Evolutionary conservation across 2,329 filamentous ascomycete genomes (phyloP), one percentile per base, ranked within the genome.

Genomic region (Xylaria polymorpha): DNA sequence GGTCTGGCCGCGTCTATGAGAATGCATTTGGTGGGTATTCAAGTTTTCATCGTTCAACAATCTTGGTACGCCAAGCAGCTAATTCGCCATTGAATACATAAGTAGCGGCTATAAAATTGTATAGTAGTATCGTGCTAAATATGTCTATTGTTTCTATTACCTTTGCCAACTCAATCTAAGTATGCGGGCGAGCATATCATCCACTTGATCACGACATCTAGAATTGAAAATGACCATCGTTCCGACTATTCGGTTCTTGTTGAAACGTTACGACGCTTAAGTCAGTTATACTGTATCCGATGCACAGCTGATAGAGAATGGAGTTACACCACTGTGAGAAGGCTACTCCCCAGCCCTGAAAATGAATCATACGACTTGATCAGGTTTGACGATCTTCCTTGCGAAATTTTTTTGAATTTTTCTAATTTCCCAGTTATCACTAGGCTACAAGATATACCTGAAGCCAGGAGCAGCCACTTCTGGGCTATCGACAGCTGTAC

Each of bases 381-480:
- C 4, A 12, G 10, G 5, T 48, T 48, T 25, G 20, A 14, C 6
- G 20, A 22, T 25, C 4, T 50, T 50, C 1, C 20, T 20, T 32
- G 14, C 25, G 25, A 29, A n/a, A n/a, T n/a, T n/a, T n/a, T n/a
- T 29, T 29, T 4, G n/a, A 35, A 8, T 8, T 12, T 39, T 39
- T 22, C 14, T 10, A 57, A 18, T 57, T 57, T 37, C 2, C 7
- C 20, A 50, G 1, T 22, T 39, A 56, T 25, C 35, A 22, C 7
- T 25, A 15, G 25, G 35, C 46, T 72, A 77, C 15, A 77, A 68
- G 20, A 74, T 76, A 53, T 77, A 77, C 41, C 75, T 71, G 20
- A 77, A 77, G 8, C 74, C 74, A 15, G 67, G 56, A 32, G 48
- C 60, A 20, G 59, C 64, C 15, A 41, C 64, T n/a, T 72, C 72